Evolutionary conservation across 495 filamentous ascomycete species (phyloP), one percentile per base, ranked within the genome.

Genomic region (Xylaria longipes): DNA sequence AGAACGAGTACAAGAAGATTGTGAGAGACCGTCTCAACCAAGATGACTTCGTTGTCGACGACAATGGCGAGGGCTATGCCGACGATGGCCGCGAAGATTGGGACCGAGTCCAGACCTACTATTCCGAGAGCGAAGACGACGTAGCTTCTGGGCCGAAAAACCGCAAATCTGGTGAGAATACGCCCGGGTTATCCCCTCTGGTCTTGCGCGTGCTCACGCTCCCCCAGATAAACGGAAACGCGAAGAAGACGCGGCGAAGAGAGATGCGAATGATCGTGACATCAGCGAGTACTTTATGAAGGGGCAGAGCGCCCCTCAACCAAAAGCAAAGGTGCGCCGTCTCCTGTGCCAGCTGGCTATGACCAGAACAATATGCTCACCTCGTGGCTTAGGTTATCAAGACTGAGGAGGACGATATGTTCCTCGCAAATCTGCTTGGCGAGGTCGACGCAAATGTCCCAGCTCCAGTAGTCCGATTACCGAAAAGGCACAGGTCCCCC

Each of bases 41-140:
- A 77, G 96, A 99, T 79, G 96, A 99, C 82, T 99, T 99, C 71
- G 95, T 99, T 68, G 93, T 99, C 65, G 93, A 97, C 81, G 93
- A 96, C 81, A 94, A 97, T 82, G 95, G 94, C 64, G 93, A 93
- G 72, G 93, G 94, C 33, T 99, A 99, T 78, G 95, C 92, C 64
- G 96, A 99, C 77, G 97, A 99, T 78, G 96, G 96, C 68, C 92
- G 96, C 62, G 96, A 99, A 79, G 96, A 97, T 57, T 99, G 96
- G 97, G 94, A 97, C 72, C 84, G 86, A 69, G 89, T 92, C 72
- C 87, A 82, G 25, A 81, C 77, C 50, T 91, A 93, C 75, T 85
- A 89, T 71, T 90, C 90, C 8, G 93, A 93, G 73, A 93, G 91
- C 74, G 92, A 94, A 29, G 90, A 89, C 25, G 92, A 91, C 65